These are phyloP conservation scores for Thamnidium elegans DNA, from an alignment of 192 early-diverging fungal species.

Conservation along the genomic window DNA sequence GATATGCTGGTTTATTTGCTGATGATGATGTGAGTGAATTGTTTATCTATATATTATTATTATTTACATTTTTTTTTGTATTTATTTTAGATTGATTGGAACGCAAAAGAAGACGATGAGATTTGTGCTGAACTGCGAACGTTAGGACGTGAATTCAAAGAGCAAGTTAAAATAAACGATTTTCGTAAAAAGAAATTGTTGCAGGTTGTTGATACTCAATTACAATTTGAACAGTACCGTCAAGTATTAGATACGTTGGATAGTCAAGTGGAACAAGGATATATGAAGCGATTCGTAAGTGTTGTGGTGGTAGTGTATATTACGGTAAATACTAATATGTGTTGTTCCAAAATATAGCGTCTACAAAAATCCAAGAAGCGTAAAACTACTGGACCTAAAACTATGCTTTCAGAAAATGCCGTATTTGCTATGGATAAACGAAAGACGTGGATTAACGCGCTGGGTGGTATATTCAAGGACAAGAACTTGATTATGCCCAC, in stretches of 20 bases:
- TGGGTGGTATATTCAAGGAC: slow-evolving; percentile 48
- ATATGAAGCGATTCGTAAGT: slow-evolving; percentile 83
- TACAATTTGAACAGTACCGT: slow-evolving; percentile 88
- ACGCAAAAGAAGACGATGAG: slow-evolving; percentile 74
- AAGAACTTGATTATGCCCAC: slow-evolving; percentile 31
- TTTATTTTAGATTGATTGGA: slow-evolving; percentile 61
- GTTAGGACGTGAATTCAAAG: slow-evolving; percentile 69
- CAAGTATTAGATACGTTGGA: slow-evolving; percentile 87
- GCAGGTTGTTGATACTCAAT: slow-evolving; percentile 66
- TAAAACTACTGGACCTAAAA: slow-evolving; percentile 46
- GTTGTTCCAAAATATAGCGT: slow-evolving; percentile 30
- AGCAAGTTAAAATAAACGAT: slow-evolving; percentile 68
- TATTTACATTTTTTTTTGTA: not conserved
- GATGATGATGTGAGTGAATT: slow-evolving; percentile 63
- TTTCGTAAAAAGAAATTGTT: slow-evolving; percentile 65
- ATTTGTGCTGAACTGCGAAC: slow-evolving; percentile 68
- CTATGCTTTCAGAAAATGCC: slow-evolving; percentile 64
- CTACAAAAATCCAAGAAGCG: slow-evolving; percentile 73
- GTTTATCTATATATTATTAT: not conserved
- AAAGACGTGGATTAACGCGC: slow-evolving; percentile 60
- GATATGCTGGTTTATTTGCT: slow-evolving; percentile 80
- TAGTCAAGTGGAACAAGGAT: slow-evolving; percentile 86
- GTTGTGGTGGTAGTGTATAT: not conserved
- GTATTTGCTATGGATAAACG: slow-evolving; percentile 66
- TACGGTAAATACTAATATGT: not conserved